phyloP scores from a whole-genome alignment of 2,329 filamentous ascomycete genomes.

The Colletotrichum australisinense region DNA sequence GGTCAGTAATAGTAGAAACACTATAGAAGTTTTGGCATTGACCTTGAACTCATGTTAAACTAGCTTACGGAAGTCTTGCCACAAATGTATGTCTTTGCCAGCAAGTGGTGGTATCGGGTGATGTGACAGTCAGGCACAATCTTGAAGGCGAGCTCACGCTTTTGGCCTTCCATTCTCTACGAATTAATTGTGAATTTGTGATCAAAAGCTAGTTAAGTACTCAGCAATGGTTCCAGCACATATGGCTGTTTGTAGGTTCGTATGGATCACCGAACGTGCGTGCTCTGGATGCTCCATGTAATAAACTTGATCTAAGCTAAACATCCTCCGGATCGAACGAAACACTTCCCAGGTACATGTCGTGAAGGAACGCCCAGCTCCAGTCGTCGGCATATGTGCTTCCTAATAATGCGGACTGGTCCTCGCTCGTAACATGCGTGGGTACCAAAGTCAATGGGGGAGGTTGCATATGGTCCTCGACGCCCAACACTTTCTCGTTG shows the following conservation, averaged over 20 bases:
- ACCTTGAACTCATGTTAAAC: no score
- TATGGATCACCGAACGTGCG: no score
- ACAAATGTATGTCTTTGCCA: no score
- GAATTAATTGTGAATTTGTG: no score
- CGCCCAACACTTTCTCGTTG: background rate
- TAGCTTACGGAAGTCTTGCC: no score
- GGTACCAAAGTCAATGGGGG: background rate
- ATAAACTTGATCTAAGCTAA: background rate
- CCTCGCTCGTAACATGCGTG: background rate
- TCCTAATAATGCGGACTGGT: background rate
- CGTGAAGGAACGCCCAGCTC: conserved; percentile 18
- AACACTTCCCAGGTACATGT: conserved; percentile 18
- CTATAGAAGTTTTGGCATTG: no score
- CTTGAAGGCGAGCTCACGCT: no score
- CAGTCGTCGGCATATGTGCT: conserved; percentile 3
- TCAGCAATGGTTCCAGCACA: background rate
- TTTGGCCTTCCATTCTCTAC: no score
- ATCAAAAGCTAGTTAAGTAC: no score
- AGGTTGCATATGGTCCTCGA: background rate
- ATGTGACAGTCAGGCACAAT: no score
- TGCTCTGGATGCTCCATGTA: background rate
- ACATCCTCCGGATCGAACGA: background rate
- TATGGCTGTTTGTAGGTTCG: background rate
- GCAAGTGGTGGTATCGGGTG: no score
- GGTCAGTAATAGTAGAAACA: no score